Evolutionary conservation across 768 basidiomycete species (phyloP).

Genomic region (Coprinellus micaceus): DNA sequence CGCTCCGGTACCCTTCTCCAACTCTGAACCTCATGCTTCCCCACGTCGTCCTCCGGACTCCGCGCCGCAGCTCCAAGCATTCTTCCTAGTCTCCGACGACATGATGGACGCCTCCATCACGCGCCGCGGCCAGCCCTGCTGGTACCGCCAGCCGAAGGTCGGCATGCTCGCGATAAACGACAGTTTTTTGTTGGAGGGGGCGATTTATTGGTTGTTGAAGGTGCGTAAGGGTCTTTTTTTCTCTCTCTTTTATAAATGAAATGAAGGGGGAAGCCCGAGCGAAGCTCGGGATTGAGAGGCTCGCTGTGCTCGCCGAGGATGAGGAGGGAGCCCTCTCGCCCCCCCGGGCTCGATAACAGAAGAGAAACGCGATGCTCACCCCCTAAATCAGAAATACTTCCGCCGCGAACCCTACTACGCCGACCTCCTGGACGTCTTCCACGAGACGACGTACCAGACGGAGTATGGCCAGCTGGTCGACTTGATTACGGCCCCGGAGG

Average conservation of each 20-base stretch:
- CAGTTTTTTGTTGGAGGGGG: conserved; percentile 90
- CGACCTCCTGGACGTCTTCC: conserved; percentile 88
- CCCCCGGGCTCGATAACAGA: neutral
- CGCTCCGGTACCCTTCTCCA: too few species aligned
- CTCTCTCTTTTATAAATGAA: neutral
- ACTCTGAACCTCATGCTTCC: too few species aligned
- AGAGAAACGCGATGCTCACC: too few species aligned
- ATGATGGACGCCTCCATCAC: conserved; percentile 97
- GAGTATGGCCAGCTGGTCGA: conserved; percentile 97
- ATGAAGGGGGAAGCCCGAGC: too few species aligned
- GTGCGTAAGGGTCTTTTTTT: neutral
- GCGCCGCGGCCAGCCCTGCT: conserved; percentile 91
- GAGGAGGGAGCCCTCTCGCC: too few species aligned
- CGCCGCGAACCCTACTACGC: conserved; percentile 76
- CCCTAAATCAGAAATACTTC: conserved; percentile 51
- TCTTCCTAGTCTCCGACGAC: conserved; percentile 95
- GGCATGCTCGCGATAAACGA: conserved; percentile 93
- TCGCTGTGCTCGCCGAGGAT: too few species aligned
- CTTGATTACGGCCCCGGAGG: conserved; percentile 92
- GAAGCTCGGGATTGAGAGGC: too few species aligned
- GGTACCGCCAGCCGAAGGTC: conserved; percentile 68
- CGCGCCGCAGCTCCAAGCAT: conserved; percentile 79
- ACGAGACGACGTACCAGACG: conserved; percentile 86
- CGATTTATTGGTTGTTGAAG: conserved; percentile 90
- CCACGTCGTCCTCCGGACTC: neutral